Base-by-base conservation (phyloP, 169 alveolate genomes). In the Plasmodium gaboni region DNA sequence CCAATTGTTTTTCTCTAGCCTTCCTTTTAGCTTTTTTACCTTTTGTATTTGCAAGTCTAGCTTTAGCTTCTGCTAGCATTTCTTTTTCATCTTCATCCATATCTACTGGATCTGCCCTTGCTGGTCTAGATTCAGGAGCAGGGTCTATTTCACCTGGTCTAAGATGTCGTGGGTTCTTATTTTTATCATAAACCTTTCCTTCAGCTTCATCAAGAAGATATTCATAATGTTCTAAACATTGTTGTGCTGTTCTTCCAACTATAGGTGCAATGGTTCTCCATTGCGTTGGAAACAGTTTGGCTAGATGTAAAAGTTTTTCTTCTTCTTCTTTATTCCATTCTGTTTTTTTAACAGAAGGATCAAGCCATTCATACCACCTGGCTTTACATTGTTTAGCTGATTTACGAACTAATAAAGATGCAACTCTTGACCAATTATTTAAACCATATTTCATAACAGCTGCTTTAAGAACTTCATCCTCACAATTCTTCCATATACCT, bases 141-240 rank as follows among this genome's bases (percentile, higher is more conserved):
- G 99, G 99, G 78, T 99, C 99, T n/a, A 98, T 98, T 95, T 99
- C 99, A 7, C 99, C 99, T 2, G 99, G 99, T 44, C 98, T 92
- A 69, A 98, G 94, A 48, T 96, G 95, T 68, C 99, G 91, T 2
- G 99, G 99, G 87, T 98, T 99, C 22, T 60, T 63, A 26, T 73
- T 46, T 51, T 93, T 63, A 61, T 76, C 98, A 32, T 94, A 93
- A 60, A 93, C 95, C 67, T 98, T 94, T 51, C 99, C 99, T 89
- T 98, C 98, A 1, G 99, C 99, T 90, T 96, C 98, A 94, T 99
- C 99, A 24, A 99, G 95, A 46, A 99, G 95, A 88, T 97, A 93
- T 83, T 98, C 99, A 88, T 98, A 99, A 94, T 98, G 99, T 87
- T 98, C 99, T 68, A 98, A 96, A 89, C 99, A 99, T 93, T 98